Evolutionary conservation across 2,329 filamentous ascomycete species (phyloP), one percentile per base, ranked within the genome.

Genomic region (Aspergillus tubingensis): DNA sequence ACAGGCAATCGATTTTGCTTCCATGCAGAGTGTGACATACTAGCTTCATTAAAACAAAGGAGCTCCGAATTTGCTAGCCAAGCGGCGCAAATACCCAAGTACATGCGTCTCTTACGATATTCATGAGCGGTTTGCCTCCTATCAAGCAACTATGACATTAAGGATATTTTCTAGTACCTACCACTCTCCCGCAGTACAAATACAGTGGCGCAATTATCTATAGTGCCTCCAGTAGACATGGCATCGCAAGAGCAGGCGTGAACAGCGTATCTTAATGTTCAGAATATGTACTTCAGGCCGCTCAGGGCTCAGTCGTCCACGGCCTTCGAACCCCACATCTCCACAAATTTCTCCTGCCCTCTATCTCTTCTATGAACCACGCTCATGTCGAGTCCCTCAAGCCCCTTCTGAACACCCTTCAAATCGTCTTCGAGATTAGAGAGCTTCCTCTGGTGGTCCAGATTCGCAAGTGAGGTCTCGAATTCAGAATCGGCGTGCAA

Each of bases 321-420:
- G 5, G 15, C 47, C 30, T 17, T 21, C 25, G 44, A 72, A 15
- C 57, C 27, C 76, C 76, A 78, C 53, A 58, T 68, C 44, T 74
- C 70, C 41, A 78, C 58, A 54, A 78, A 74, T 39, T 53, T 70
- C 13, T 72, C 71, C 39, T 67, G 70, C 11, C 55, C 58, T 50
- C 65, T 67, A 57, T 77, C 73, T 25, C 70, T 68, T 39, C 71
- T 70, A 58, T 73, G 66, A 39, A 77, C 58, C 54, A 70, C 62
- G 56, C 74, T 72, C 59, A 74, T 48, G 49, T 77, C 65, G 25
- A 79, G 65, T n/a, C 65, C 65, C 57, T 74, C 67, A 21, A 77
- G 61, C 1, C 71, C 73, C 51, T 70, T 72, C 51, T 76, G 74
- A 27, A 78, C 62, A 19, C 48, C 47, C 6, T 59, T 62, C 32